A percentile compares a stretch with the other conserved stretches of the same genome.
These are phyloP conservation scores for Curvularia sp. DNA, from an alignment of 2,329 filamentous ascomycete species.

Conservation along the genomic window DNA sequence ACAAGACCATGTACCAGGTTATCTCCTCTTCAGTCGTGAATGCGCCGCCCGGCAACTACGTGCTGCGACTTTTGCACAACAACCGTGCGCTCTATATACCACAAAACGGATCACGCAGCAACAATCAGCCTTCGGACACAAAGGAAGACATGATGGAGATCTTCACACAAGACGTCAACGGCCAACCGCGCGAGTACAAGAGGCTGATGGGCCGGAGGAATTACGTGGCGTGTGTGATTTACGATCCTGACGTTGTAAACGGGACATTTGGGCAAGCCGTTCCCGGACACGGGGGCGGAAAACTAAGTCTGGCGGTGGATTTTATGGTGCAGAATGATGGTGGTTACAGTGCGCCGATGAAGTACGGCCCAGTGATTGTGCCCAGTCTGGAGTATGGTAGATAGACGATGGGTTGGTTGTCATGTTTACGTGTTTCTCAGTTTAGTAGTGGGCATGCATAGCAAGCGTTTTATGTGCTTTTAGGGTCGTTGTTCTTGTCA, in stretches of 20 bases:
- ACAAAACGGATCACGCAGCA: conserved; percentile 77
- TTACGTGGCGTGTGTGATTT: conserved; percentile 92
- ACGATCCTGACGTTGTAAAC: conserved; percentile 81
- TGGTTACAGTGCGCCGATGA: conserved; percentile 80
- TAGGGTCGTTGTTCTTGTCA: neutral
- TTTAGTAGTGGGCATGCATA: conserved; percentile 28
- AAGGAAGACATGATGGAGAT: conserved; percentile 99
- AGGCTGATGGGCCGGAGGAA: conserved; percentile 93
- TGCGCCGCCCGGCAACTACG: conserved; percentile 81
- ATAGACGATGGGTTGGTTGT: conserved; percentile 31
- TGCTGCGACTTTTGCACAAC: conserved; percentile 94
- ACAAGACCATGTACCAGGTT: conserved; percentile 99
- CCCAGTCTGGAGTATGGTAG: conserved; percentile 68
- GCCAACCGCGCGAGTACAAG: conserved; percentile 81
- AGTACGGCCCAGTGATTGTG: conserved; percentile 96
- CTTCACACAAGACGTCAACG: conserved; percentile 91
- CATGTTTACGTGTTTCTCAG: conserved; percentile 18
- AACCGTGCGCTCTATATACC: conserved; percentile 93
- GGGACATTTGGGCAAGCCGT: conserved; percentile 52
- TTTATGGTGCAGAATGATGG: conserved; percentile 96
- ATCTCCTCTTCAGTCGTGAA: conserved; percentile 94
- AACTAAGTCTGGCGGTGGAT: conserved; percentile 87
- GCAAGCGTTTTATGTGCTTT: conserved; percentile 26
- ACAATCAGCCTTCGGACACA: conserved; percentile 80
- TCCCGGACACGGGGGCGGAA: conserved; percentile 52